Evolutionary conservation across 371 early-diverging fungal species (phyloP), one percentile per base, ranked within the genome.

Genomic region (Conidiobolus incongruus): DNA sequence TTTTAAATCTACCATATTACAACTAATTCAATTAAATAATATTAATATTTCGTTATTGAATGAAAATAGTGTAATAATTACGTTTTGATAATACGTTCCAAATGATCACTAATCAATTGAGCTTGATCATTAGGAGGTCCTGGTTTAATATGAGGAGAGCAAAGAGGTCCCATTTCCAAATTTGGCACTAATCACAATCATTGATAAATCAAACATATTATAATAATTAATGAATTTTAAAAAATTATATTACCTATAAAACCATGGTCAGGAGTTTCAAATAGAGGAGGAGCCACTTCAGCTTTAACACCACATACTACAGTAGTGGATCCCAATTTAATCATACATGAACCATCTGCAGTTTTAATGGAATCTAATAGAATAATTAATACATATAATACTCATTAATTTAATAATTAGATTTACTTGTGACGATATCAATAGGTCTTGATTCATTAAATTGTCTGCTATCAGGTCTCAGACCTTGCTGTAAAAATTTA

Each of bases 241-340:
- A 11, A 26, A 44, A n/a, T n/a, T 22, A 11, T 23, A 44, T 12
- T 48, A 81, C 81, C 85, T 21, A 94, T 58, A 49, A 68, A 90
- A 10, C 93, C 95, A 43, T 70, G 53, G 34, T 64, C 55, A 13
- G 87, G 86, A 16, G 35, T 45, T 47, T 61, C 66, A 10, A 81
- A 52, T 29, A 59, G 65, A 15, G 95, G 92, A 47, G 76, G 78
- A 35, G 85, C 68, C 0, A 92, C 84, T 58, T 92, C 90, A n/a
- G 86, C 92, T 52, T 91, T 91, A 40, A 94, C 74, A 33, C 86
- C 95, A 52, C 91, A 89, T 2, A 90, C 67, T 16, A 86, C 82
- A 3, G 81, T 81, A 1, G 92, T 91, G 35, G 82, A 72, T 26
- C 95, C 95, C 4, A 89, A 52, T 31, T 81, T 69, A 16, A 89